Base-by-base conservation (phyloP, 805 yeast species). In the Starmera caribaea region DNA sequence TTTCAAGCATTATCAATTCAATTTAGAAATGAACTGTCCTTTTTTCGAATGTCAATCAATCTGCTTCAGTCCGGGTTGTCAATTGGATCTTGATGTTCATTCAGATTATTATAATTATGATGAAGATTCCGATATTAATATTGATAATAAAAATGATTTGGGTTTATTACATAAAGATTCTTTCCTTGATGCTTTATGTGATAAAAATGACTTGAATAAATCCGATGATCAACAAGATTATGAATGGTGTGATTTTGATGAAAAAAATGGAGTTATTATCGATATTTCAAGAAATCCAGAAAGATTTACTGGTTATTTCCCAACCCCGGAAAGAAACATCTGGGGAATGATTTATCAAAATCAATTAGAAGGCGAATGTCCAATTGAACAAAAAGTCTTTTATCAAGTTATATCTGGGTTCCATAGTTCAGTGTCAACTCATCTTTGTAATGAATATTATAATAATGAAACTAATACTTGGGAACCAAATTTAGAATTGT, bases 341-440 rank as follows among this genome's bases (percentile, higher is more conserved):
- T 92, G 99, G 99, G 69, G 76, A 32, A 86, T 94, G 47, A 88
- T 92, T 26, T 92, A 92, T 60, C 79, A 76, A 34, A 96, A 92
- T 51, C 68, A 49, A 61, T 68, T 59, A 49, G 70, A 60, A 26
- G 76, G 71, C 15, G 74, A 72, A 45, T 89, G 96, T 57, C 46
- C 45, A n/a, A 63, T 81, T 34, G 97, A 94, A 52, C 90, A 90
- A 63, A 79, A 86, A 46, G 77, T 89, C 32, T 92, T 92, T 52
- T 92, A 82, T 62, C 74, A 92, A 48, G 63, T 92, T 39, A 71
- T 92, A 16, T 81, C 92, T 24, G 99, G 99, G 2, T 74, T 92
- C 81, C 99, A 92, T 57, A 87, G 96, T 2, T 85, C 96, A 2
- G 87, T 92, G 45, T 90, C 95, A 7, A 88, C 95, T 1, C 99